These are phyloP conservation scores for Gastrolobium bilobum DNA, from an alignment of 306 rosid genomes.

Conservation along the genomic window DNA sequence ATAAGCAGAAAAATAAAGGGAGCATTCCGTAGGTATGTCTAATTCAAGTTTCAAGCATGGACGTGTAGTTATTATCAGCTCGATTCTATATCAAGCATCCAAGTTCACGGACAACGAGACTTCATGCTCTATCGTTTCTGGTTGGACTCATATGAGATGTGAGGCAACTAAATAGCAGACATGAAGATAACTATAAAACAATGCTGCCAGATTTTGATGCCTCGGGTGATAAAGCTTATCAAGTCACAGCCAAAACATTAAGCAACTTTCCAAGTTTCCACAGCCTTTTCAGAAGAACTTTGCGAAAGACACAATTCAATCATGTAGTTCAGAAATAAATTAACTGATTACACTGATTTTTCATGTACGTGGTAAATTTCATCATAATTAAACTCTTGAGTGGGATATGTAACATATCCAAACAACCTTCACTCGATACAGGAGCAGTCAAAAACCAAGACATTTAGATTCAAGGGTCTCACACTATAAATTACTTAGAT, in stretches of 20 bases:
- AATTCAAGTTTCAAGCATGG: constrained; percentile 27
- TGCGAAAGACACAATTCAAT: constrained; percentile 53
- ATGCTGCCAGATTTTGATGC: constrained; percentile 74
- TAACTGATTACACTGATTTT: neutral
- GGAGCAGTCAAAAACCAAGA: constrained; percentile 28
- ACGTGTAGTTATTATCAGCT: constrained; percentile 39
- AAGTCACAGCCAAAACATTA: constrained; percentile 73
- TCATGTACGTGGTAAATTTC: constrained; percentile 7
- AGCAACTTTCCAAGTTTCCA: constrained; percentile 56
- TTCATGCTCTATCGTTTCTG: constrained; percentile 44
- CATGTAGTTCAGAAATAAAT: constrained; percentile 50
- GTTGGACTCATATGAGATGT: constrained; percentile 66
- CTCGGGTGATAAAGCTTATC: constrained; percentile 57
- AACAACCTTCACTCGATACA: constrained; percentile 42
- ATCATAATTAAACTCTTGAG: constrained; percentile 17
- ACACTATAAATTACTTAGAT: constrained; percentile 39
- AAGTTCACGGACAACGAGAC: constrained; percentile 43
- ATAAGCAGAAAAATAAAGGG: neutral
- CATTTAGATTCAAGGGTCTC: constrained; percentile 40
- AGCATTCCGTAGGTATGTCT: neutral
- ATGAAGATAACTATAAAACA: constrained; percentile 63
- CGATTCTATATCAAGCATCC: constrained; percentile 46
- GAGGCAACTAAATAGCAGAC: constrained; percentile 48
- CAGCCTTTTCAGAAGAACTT: constrained; percentile 55
- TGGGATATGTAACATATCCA: constrained; percentile 17